Percentiles rank a stretch among this genome's conserved stretches.
These are phyloP conservation scores for Coffea eugenioides DNA, from an alignment of 257 asterid species.

Conservation along the genomic window DNA sequence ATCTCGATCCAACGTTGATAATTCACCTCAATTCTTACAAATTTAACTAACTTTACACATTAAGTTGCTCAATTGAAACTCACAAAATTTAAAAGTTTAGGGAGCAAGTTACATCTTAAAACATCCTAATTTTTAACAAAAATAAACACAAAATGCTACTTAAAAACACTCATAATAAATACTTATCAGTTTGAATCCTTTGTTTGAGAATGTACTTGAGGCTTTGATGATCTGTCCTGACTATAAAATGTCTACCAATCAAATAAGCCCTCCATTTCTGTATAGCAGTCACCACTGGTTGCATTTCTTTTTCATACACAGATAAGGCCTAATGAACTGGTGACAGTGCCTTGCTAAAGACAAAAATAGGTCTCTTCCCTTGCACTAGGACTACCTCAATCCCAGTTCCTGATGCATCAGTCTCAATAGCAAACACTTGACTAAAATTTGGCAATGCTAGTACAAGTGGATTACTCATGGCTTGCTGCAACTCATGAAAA, in stretches of 20 bases:
- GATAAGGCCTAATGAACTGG: background rate
- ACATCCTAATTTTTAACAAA: no score
- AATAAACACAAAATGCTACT: no score
- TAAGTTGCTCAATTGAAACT: no score
- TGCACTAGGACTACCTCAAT: background rate
- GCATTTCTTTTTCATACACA: background rate
- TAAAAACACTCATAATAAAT: no score
- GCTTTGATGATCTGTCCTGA: background rate
- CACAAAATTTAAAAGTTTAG: no score
- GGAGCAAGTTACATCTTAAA: no score
- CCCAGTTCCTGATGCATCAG: background rate
- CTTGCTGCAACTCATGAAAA: background rate
- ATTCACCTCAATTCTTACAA: no score
- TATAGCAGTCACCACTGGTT: background rate
- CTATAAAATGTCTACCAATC: background rate
- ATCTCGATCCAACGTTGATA: no score
- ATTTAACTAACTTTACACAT: no score
- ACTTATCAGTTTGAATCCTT: no score
- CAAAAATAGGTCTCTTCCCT: rapidly evolving
- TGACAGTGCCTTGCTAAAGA: background rate
- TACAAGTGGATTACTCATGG: background rate
- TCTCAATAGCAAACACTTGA: background rate
- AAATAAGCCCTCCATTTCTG: background rate
- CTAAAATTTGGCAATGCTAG: background rate
- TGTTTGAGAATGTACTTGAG: background rate